phyloP scores from a whole-genome alignment of 768 basidiomycete species.

The Trichaptum fuscoviolaceum region DNA sequence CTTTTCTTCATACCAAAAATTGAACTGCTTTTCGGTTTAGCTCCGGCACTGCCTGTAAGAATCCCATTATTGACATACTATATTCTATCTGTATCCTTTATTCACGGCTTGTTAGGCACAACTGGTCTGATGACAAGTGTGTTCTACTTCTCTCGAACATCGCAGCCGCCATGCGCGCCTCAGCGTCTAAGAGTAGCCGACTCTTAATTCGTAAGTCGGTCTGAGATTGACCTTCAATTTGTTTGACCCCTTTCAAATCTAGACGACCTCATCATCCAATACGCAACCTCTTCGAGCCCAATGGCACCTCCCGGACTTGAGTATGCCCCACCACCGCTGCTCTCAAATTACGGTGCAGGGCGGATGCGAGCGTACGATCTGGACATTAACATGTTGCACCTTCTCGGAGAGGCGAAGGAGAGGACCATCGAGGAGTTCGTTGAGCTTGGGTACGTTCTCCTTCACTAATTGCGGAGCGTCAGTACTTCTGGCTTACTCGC shows the following conservation, averaged over 20 bases:
- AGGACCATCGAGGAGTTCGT: conserved; percentile 25
- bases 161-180: conserved; percentile 23
- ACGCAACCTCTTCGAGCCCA: conserved; percentile 9
- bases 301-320: neutral
- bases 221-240: no score
- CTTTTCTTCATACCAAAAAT: neutral
- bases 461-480: neutral
- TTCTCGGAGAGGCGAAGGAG: conserved; percentile 27
- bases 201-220: conserved; percentile 29
- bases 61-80: neutral
- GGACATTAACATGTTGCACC: conserved; percentile 26
- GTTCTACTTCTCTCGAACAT: conserved; percentile 24
- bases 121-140: conserved; percentile 29
- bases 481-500: neutral
- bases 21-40: neutral
- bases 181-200: conserved; percentile 15
- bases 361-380: conserved; percentile 23
- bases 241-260: no score
- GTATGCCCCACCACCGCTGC: conserved; percentile 29
- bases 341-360: conserved; percentile 29
- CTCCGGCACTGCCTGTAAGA: no score
- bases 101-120: conserved; percentile 23
- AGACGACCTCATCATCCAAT: conserved; percentile 2
- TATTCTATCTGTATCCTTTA: conserved; percentile 7
- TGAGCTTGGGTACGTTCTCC: conserved; percentile 22